Base-by-base conservation (phyloP, 2,329 filamentous ascomycete genomes). In the Cadophora luteo-olivacea region DNA sequence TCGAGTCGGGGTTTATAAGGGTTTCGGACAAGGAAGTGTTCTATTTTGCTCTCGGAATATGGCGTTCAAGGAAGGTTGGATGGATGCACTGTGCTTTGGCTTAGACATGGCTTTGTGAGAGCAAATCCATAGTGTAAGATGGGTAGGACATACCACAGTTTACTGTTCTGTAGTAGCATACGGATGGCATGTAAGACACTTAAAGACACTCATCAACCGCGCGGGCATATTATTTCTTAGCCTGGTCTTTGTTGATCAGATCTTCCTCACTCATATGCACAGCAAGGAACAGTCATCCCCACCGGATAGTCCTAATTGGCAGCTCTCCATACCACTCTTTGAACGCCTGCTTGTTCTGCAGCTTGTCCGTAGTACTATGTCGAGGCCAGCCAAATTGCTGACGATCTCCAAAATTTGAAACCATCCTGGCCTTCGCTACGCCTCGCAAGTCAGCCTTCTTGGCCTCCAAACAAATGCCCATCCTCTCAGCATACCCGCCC, bases 61-160 rank as follows among this genome's bases (percentile, higher is more conserved):
- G 57, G 33, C 33, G 33, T 60, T 60, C 7, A 16, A 25, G 57
- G 33, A 45, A 3, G 33, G 22, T 14, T 4, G 33, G 22, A 25
- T 41, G 45, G 57, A 60, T 60, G 45, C 57, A 45, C 36, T 60
- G n/a, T 14, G 36, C 11, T 14, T 36, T 60, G 57, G 33, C 22
- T 25, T 16, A 12, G 57, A 38, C n/a, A 45, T 41, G 36, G 57
- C 36, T 41, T 38, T 29, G 33, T 41, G 14, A 12, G 33, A 25
- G 57, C 36, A 41, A 7, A 16, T 45, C 33, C 7, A 29, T 55
- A n/a, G 57, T 60, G 57, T 29, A 45, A 60, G 57, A 60, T 45
- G 57, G 22, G 5, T 38, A 60, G 33, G 57, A 38, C 45, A 29
- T 29, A 9, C 36, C 22, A 16, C 7, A 16, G 57, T 25, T 45